Evolutionary conservation across 305 asterid genomes (phyloP).

Genomic region (Petunia hybrid): DNA sequence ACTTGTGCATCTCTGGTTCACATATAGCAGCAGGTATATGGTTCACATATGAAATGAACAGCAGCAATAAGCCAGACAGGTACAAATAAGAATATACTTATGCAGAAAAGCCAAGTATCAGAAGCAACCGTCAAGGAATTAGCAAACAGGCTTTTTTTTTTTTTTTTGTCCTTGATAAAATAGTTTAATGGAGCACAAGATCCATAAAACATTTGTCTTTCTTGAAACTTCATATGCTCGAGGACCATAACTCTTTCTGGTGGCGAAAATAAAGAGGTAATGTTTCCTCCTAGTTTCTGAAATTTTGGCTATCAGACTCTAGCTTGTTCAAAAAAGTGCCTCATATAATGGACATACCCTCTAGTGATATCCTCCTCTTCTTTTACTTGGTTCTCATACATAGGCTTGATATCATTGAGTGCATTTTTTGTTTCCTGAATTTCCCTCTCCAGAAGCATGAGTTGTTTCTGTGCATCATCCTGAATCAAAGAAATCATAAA

Average conservation of each 20-base stretch:
- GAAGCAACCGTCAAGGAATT: conserved; percentile 8
- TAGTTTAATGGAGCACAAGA: conserved; percentile 21
- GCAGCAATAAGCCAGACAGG: not conserved
- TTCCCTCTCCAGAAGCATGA: conserved; percentile 77
- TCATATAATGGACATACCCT: conserved; percentile 59
- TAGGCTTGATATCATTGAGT: conserved; percentile 65
- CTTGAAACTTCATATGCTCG: conserved; percentile 24
- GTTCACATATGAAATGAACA: not conserved
- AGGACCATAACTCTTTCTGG: not conserved
- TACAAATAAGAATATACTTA: not conserved
- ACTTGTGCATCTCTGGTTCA: conserved; percentile 14
- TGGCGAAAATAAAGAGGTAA: not conserved
- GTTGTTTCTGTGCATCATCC: conserved; percentile 90
- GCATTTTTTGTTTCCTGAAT: conserved; percentile 74
- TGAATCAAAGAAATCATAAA: conserved; percentile 49
- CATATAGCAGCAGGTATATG: not conserved
- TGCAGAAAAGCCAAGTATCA: not conserved
- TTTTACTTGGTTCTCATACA: conserved; percentile 67
- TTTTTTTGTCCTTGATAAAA: not conserved
- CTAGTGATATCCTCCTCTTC: conserved; percentile 89
- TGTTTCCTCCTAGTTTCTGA: not conserved
- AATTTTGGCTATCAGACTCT: conserved; percentile 9
- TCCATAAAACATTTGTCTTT: not conserved
- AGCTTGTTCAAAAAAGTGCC: conserved; percentile 24
- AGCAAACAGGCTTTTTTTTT: not conserved